Evolutionary conservation across 2,329 filamentous ascomycete genomes (phyloP).

Genomic region (Laburnicola sp.): DNA sequence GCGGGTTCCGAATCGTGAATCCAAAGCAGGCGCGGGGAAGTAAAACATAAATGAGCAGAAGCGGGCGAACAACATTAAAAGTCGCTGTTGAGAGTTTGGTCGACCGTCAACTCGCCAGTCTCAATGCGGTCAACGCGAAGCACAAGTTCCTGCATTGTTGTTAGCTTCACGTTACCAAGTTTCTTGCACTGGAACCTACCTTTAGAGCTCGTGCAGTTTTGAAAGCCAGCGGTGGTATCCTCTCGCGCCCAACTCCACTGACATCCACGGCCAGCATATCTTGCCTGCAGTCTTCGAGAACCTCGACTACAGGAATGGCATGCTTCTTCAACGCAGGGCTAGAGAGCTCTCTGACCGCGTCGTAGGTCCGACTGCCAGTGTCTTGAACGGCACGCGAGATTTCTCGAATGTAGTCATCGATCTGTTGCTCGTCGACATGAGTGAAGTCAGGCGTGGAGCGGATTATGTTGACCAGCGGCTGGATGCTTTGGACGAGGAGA

Average conservation of each 20-base stretch:
- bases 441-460: slow-evolving; percentile 47
- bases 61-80: slow-evolving; percentile 22
- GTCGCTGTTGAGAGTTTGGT: slow-evolving; percentile 38
- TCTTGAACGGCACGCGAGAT: slow-evolving; percentile 72
- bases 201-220: slow-evolving; percentile 82
- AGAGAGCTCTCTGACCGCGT: slow-evolving; percentile 52
- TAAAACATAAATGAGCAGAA: not conserved
- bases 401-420: slow-evolving; percentile 69
- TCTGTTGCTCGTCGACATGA: slow-evolving; percentile 48
- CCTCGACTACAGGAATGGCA: slow-evolving; percentile 56
- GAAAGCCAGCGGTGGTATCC: slow-evolving; percentile 81
- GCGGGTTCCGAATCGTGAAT: not conserved
- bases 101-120: slow-evolving; percentile 42
- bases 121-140: slow-evolving; percentile 48
- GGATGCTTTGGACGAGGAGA: slow-evolving; percentile 75
- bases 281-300: slow-evolving; percentile 65
- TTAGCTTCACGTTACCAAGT: slow-evolving; percentile 15
- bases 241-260: slow-evolving; percentile 63
- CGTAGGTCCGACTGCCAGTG: slow-evolving; percentile 66
- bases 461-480: slow-evolving; percentile 74
- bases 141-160: slow-evolving; percentile 43
- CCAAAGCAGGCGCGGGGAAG: not conserved
- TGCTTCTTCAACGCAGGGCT: slow-evolving; percentile 57
- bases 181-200: slow-evolving; percentile 42
- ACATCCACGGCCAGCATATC: slow-evolving; percentile 65